Evolutionary conservation across 2,329 filamentous ascomycete species (phyloP).

Genomic region (Colletotrichum chlorophyti): DNA sequence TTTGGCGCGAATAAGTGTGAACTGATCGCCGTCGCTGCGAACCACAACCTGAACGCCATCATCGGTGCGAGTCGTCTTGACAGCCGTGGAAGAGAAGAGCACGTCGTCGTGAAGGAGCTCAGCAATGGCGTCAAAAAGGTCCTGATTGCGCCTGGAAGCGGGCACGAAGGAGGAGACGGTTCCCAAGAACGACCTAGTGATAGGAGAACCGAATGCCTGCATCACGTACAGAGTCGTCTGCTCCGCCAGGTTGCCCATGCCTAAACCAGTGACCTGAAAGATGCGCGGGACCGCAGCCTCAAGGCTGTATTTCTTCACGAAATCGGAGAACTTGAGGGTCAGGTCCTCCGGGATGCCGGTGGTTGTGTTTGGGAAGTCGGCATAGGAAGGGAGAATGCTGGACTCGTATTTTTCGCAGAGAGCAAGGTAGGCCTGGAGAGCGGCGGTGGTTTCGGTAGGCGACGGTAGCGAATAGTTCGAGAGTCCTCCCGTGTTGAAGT

Average conservation of each 20-base stretch:
- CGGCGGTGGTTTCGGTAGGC: conserved; percentile 31
- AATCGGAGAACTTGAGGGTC: conserved; percentile 43
- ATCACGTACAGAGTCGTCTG: conserved; percentile 53
- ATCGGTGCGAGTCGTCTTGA: conserved; percentile 36
- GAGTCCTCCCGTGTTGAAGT: conserved; percentile 43
- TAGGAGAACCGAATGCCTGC: conserved; percentile 45
- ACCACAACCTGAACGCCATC: conserved; percentile 39
- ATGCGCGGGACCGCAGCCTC: conserved; percentile 47
- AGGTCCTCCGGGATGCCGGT: conserved; percentile 39
- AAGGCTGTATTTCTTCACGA: conserved; percentile 53
- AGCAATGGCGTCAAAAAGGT: conserved; percentile 47
- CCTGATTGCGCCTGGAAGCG: conserved; percentile 43
- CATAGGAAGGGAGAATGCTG: conserved; percentile 42
- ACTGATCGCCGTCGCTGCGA: conserved; percentile 29
- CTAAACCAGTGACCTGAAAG: conserved; percentile 48
- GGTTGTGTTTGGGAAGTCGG: conserved; percentile 47
- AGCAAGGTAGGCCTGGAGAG: conserved; percentile 37
- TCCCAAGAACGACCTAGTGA: conserved; percentile 40
- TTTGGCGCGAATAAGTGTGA: conserved; percentile 36
- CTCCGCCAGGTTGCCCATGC: conserved; percentile 49
- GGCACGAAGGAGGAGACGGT: conserved; percentile 39
- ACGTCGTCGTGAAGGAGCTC: conserved; percentile 43
- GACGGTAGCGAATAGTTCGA: conserved; percentile 35
- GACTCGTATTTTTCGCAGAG: conserved; percentile 39
- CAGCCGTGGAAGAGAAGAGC: conserved; percentile 43